Base-by-base conservation (phyloP, 352 stramenopile genomes). In the Phytophthora litchii region DNA sequence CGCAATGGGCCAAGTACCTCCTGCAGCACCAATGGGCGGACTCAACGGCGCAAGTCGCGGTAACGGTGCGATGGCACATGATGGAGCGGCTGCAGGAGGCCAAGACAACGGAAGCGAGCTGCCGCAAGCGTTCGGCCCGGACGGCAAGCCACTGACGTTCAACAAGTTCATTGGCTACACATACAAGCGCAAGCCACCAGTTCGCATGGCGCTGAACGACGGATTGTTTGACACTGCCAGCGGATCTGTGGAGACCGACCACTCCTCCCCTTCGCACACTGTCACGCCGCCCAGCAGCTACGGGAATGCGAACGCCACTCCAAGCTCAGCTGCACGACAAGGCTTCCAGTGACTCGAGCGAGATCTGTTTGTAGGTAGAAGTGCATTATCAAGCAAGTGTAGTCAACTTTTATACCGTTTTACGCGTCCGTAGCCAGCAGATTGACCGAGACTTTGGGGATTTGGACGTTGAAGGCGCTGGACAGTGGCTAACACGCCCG, bases 121-220 rank as follows among this genome's bases (percentile, higher is more conserved):
- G 21, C 64, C 70, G 0, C 70, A 65, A 19, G 77, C 72, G 0
- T 86, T 84, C 23, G 83, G 83, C 2, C 75, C 80, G 1, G 83
- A 93, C 47, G 83, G 83, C 54, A 90, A 91, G 54, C 83, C 83
- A n/a, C 64, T 93, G 40, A 93, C 83, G 20, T 94, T 92, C 57
- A 95, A 95, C 70, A 95, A 96, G 67, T 96, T 96, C 44, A 95
- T 96, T 66, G 88, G 88, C n/a, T 96, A 96, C 74, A 96, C 88
- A 38, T 96, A 94, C 76, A 91, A 93, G 54, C 83, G 82, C n/a
- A 94, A 96, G 49, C 81, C 83, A 17, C 86, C 88, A 23, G 83
- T 95, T 44, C 86, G 86, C 1, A 71, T 94, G 58, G 80, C 84
- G 23, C 78, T 95, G 14, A 81, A 89, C 51, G 86, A 89, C 27